These are phyloP conservation scores for Nakazawaea anatomiae DNA, from an alignment of 805 yeast species.

Conservation along the genomic window DNA sequence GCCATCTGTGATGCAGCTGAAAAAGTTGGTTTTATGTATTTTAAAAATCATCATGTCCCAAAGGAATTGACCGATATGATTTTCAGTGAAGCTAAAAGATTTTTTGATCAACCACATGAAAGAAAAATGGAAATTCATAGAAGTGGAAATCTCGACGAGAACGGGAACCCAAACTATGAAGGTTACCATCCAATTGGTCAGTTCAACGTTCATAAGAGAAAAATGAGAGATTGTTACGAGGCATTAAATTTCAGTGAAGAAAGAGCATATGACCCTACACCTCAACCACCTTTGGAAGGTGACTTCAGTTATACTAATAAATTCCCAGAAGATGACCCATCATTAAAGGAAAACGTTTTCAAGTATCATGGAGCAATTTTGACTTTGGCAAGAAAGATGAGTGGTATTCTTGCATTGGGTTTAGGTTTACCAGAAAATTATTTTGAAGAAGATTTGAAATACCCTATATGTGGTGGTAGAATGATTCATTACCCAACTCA, in stretches of 20 bases:
- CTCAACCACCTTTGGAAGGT: constrained; percentile 16
- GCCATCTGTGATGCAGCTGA: constrained; percentile 17
- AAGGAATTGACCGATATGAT: constrained; percentile 17
- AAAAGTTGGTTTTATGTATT: constrained; percentile 26
- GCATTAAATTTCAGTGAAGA: constrained; percentile 27
- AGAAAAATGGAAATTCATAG: constrained; percentile 19
- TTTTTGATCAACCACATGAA: constrained; percentile 19
- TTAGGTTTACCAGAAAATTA: constrained; percentile 22
- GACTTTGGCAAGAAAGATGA: constrained; percentile 18
- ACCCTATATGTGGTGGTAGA: constrained; percentile 24
- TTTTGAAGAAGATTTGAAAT: constrained; percentile 18
- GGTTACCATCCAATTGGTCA: constrained; percentile 21
- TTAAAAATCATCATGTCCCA: constrained; percentile 23
- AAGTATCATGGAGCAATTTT: constrained; percentile 18
- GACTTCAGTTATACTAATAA: constrained; percentile 20
- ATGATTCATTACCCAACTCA: constrained; percentile 28
- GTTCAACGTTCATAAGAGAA: constrained; percentile 15
- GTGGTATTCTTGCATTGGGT: constrained; percentile 23
- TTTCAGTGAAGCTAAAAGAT: constrained; percentile 18
- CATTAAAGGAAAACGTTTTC: constrained; percentile 17
- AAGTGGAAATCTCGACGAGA: constrained; percentile 17
- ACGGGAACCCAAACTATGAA: constrained; percentile 19
- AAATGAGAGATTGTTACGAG: constrained; percentile 24
- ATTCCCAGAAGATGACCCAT: constrained; percentile 23
- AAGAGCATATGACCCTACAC: constrained; percentile 17